These are phyloP conservation scores for Sphagnum magellanicum DNA, from an alignment of 228 moss, liverwort and hornwort species.

Conservation along the genomic window DNA sequence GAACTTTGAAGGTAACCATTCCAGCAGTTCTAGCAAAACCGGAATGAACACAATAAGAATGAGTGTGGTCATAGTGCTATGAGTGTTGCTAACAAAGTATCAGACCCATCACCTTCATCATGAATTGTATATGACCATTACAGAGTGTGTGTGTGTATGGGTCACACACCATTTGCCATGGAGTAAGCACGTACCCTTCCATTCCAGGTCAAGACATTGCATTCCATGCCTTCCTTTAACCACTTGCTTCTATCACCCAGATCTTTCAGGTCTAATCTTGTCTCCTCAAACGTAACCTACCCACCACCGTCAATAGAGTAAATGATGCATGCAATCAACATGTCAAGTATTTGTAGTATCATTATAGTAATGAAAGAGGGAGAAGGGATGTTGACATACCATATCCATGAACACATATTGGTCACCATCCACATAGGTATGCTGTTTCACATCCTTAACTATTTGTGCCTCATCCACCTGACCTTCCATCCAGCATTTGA, in stretches of 20 bases:
- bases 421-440: slow-evolving; percentile 92
- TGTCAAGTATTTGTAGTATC: background rate
- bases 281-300: slow-evolving; percentile 77
- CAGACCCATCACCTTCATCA: no score
- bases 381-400: slow-evolving; percentile 27
- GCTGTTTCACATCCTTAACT: slow-evolving; percentile 77
- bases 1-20: no score
- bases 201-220: slow-evolving; percentile 77
- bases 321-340: background rate
- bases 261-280: slow-evolving; percentile 51
- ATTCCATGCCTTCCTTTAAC: slow-evolving; percentile 82
- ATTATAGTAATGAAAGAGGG: background rate
- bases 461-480: slow-evolving; percentile 70
- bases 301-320: background rate
- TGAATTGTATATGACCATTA: background rate
- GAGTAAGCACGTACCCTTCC: slow-evolving; percentile 45
- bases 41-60: no score
- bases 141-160: background rate
- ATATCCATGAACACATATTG: slow-evolving; percentile 98
- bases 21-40: no score
- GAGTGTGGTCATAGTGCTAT: no score
- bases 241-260: slow-evolving; percentile 85
- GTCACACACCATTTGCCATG: no score
- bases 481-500: background rate
- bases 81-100: no score